Evolutionary conservation across 192 early-diverging fungal species (phyloP), one percentile per base, ranked within the genome.

Genomic region (Chytriomyces confervae): DNA sequence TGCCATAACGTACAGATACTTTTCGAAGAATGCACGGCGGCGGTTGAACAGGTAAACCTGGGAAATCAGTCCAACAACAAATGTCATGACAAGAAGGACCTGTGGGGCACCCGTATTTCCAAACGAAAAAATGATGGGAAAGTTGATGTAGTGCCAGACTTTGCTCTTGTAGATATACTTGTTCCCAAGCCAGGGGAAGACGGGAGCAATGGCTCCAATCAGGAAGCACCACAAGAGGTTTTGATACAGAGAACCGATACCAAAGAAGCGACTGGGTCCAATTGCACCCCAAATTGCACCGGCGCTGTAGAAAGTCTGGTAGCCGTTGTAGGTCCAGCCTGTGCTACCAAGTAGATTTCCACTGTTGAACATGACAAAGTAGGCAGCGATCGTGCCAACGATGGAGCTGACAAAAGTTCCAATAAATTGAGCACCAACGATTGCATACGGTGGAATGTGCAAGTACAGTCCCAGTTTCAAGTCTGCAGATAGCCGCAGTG

Each of bases 401-500:
- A 91, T 50, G 66, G 86, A 85, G 47, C 84, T 82, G 65, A 93
- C 70, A 24, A 92, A 10, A n/a, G 91, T 91, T 44, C 89, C 91
- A 20, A 82, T 75, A 10, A 92, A 75, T 81, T 92, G 91, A 50
- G 80, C 48, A 11, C 72, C 63, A 57, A 91, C 89, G 87, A 92
- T 91, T 29, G 79, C 53, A 43, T 80, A 74, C 10, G 91, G 92
- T 47, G 89, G 82, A 63, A 93, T 88, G 79, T 93, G 91, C 77
- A 90, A 86, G 82, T 93, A 94, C 63, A 91, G 91, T 50, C 91
- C 93, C 11, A 94, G 82, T 75, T 95, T 95, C n/a, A 95, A 82
- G 82, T 94, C 93, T 45, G 72, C 46, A 6, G 90, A 73, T 47
- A 97, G 90, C 24, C 86, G 85, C 44, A 96, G 77, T 49, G 90